Percentiles rank a stretch among this genome's conserved stretches.
Conservation (phyloP, 441 rosid genomes). For the Syzygium syzygioides region DNA sequence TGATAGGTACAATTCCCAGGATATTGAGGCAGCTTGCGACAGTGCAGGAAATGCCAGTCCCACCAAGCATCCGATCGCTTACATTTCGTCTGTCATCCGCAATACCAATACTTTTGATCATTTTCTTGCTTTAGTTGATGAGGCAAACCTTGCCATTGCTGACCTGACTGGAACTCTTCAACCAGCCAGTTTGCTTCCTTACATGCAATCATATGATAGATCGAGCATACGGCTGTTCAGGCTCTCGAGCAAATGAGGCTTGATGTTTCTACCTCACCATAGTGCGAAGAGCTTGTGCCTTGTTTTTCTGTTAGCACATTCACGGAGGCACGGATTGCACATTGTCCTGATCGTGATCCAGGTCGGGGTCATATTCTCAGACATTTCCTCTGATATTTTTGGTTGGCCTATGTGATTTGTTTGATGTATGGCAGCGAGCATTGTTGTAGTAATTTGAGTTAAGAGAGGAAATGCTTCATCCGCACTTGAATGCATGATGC, state of each 20-base stretch:
- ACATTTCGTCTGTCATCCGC: slow-evolving; percentile 66
- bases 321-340: background rate
- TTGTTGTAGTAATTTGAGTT: background rate
- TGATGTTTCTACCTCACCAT: background rate
- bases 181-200: slow-evolving; percentile 59
- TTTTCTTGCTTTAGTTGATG: slow-evolving; percentile 48
- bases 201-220: slow-evolving; percentile 64
- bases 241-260: slow-evolving; percentile 3
- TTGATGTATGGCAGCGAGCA: background rate
- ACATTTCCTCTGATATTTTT: background rate
- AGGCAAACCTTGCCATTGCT: slow-evolving; percentile 35
- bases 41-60: slow-evolving; percentile 9
- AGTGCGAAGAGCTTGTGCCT: background rate
- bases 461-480: background rate
- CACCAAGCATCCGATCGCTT: slow-evolving; percentile 25
- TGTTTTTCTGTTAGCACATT: background rate
- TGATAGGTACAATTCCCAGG: background rate
- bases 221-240: slow-evolving; percentile 41
- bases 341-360: background rate
- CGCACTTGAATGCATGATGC: background rate
- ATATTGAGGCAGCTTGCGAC: background rate
- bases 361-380: background rate
- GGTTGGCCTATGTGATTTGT: background rate
- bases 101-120: slow-evolving; percentile 47
- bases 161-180: slow-evolving; percentile 43